These are phyloP conservation scores for Metarhizium robertsii DNA, from an alignment of 2,329 filamentous ascomycete species.

Conservation along the genomic window DNA sequence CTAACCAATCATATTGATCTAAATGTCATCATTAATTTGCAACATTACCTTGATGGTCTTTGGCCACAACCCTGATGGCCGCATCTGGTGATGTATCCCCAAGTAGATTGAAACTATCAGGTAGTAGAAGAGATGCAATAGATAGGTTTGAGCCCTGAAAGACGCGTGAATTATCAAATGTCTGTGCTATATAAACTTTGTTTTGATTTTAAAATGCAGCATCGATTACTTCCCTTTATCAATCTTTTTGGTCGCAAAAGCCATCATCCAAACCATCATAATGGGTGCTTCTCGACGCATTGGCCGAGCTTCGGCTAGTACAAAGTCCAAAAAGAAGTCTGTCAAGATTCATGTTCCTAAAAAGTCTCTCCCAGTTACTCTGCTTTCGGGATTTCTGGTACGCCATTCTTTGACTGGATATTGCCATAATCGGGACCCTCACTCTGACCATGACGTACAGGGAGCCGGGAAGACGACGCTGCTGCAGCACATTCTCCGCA, in stretches of 20 bases:
- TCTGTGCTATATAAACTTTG: background rate
- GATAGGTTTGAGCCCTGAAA: background rate
- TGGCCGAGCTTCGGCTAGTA: background rate
- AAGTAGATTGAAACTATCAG: background rate
- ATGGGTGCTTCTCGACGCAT: conserved; percentile 1
- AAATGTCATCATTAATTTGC: conserved; percentile 2
- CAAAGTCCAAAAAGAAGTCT: conserved; percentile 3
- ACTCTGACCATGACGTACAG: conserved; percentile 20
- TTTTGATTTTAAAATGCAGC: background rate
- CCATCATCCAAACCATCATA: background rate
- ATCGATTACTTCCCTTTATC: background rate
- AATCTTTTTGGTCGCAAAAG: background rate
- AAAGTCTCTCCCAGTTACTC: conserved; percentile 23
- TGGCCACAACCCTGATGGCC: conserved; percentile 5
- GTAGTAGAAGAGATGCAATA: background rate
- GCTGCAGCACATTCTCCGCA: conserved; percentile 57
- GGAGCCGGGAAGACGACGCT: conserved; percentile 65
- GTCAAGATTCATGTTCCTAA: conserved; percentile 3
- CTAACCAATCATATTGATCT: background rate
- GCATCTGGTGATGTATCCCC: conserved; percentile 1
- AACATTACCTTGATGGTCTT: conserved; percentile 3
- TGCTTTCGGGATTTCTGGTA: conserved; percentile 26
- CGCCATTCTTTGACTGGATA: too few species aligned
- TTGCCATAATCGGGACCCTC: background rate
- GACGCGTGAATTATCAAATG: background rate